These are phyloP conservation scores for Nadsonia starkeyi-henricii DNA, from an alignment of 1,139 yeast genomes.

Conservation along the genomic window DNA sequence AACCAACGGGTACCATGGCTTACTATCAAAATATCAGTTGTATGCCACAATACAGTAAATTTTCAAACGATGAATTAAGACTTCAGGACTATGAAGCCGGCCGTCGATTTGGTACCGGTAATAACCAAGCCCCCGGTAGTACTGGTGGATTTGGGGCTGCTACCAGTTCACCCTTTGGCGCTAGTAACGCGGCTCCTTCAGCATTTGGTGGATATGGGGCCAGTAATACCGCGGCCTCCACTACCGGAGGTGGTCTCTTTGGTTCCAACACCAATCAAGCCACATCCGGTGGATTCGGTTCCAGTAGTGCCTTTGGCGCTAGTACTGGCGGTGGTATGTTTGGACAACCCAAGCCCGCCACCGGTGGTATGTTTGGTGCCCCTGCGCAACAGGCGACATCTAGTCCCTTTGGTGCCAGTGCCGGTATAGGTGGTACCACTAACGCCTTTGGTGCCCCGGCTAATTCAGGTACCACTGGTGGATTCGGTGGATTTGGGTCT, in stretches of 20 bases:
- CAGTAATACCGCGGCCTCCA: conserved; percentile 17
- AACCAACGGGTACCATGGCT: conserved; percentile 36
- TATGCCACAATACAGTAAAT: conserved; percentile 82
- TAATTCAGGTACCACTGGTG: conserved; percentile 10
- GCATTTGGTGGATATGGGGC: conserved; percentile 20
- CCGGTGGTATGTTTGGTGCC: conserved; percentile 8
- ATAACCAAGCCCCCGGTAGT: conserved; percentile 15
- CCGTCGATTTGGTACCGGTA: conserved; percentile 42
- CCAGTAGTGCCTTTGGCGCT: conserved; percentile 4
- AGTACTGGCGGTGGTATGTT: conserved; percentile 8
- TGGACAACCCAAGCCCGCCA: conserved; percentile 6
- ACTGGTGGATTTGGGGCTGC: conserved; percentile 16
- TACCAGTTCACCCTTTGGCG: conserved; percentile 22
- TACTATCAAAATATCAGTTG: conserved; percentile 49
- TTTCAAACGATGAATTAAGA: conserved; percentile 78
- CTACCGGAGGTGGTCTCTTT: conserved; percentile 17
- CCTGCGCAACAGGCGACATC: neutral
- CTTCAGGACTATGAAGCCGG: conserved; percentile 74
- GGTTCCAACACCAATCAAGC: conserved; percentile 3
- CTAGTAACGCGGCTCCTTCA: conserved; percentile 11
- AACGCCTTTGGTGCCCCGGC: conserved; percentile 3
- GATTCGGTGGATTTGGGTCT: conserved; percentile 17
- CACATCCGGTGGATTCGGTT: conserved; percentile 7
- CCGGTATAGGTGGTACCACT: conserved; percentile 7
- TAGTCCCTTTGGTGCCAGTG: conserved; percentile 3